Conservation (phyloP, 306 rosid genomes). For the Fagus sylvatica region DNA sequence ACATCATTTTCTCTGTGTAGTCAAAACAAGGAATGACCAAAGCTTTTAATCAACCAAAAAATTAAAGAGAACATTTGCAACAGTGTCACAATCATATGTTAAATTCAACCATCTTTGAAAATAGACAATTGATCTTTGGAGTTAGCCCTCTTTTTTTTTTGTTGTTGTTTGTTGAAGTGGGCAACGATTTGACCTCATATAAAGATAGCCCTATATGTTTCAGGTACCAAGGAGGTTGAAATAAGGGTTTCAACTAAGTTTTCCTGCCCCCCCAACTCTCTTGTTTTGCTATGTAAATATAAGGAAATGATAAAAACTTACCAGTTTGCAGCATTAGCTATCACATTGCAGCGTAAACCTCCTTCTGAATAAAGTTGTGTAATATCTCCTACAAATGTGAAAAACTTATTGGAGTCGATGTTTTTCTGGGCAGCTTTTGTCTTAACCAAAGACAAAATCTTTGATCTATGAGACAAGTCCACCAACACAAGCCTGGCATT, state of each 20-base stretch:
- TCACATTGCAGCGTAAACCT: constrained; percentile 68
- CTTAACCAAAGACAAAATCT: constrained; percentile 73
- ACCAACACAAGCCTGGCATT: constrained; percentile 81
- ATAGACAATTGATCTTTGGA: background rate
- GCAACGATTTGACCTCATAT: no score
- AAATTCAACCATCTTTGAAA: background rate
- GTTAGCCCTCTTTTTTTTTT: background rate
- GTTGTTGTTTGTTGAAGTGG: no score
- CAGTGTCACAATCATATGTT: background rate
- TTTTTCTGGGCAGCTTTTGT: constrained; percentile 55
- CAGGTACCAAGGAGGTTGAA: background rate
- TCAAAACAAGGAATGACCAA: background rate
- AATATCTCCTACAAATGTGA: constrained; percentile 83
- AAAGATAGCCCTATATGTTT: background rate
- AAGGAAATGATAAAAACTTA: constrained; percentile 36
- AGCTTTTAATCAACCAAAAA: background rate
- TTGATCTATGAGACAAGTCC: constrained; percentile 71
- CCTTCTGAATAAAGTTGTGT: constrained; percentile 64
- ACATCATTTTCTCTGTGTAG: background rate
- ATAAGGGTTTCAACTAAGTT: background rate
- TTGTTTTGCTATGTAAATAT: background rate
- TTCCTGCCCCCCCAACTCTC: background rate
- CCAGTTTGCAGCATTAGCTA: constrained; percentile 98
- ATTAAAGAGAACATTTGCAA: background rate
- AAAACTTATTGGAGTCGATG: constrained; percentile 58